Evolutionary conservation across 805 yeast species (phyloP), one percentile per base, ranked within the genome.

Genomic region (Jamesozyma rosinii): DNA sequence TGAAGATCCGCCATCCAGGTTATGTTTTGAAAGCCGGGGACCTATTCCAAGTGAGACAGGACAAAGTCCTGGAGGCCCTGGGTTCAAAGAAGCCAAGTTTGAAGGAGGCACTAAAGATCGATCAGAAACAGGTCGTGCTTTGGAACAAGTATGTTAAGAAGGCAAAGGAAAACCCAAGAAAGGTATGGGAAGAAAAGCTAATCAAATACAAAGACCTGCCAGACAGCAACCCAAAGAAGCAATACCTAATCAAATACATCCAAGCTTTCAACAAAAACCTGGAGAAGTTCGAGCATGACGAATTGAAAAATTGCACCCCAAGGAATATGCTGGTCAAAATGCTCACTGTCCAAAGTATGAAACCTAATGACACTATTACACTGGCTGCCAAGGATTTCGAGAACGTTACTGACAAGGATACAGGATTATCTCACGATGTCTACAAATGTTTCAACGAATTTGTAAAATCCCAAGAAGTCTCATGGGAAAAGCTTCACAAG

Each of bases 11-110:
- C 53, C 85, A 83, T 53, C 95, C 97, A 4, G 77, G 87, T 5
- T 90, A 72, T 61, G 76, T 81, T 11, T 70, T 90, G 55, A 68
- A 74, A 49, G 78, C 90, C 13, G 97, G 97, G 36, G 98, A 90
- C 64, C 68, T 89, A 36, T 88, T 89, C 65, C 71, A 79, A 47
- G 95, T 89, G 33, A 76, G 74, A 40, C 97, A 97, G 10, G 89
- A 81, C 48, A 80, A 81, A 54, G 97, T 88, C 9, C 68, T 90
- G 44, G 72, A 71, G 46, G 96, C 96, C 2, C 66, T 89, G 63
- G 97, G 97, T 49, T 77, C 84, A 40, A 69, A 72, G 46, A 90
- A 89, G 65, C 97, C 97, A 41, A 71, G 83, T 44, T 62, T 83
- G 37, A 74, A 72, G 50, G 71, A 79, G 55, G 76, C 95, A 9